phyloP scores from a whole-genome alignment of 495 filamentous ascomycete genomes.

The Lasiosphaeria miniovina region DNA sequence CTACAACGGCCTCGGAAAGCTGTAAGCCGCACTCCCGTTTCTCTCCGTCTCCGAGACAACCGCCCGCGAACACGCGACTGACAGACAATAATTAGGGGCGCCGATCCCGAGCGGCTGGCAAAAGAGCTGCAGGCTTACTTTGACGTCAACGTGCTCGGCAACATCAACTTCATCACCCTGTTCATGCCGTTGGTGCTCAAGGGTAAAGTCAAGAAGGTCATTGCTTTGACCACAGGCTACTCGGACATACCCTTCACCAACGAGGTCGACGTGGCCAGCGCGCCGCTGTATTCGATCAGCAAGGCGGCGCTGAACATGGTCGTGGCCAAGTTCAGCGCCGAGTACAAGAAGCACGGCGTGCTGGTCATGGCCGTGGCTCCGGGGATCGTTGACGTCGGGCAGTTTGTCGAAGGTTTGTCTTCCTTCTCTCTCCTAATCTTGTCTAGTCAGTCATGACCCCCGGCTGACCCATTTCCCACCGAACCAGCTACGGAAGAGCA shows the following conservation, averaged over 20 bases:
- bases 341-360: conserved; percentile 50
- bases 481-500: conserved; percentile 40
- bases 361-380: conserved; percentile 51
- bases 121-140: conserved; percentile 31
- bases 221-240: conserved; percentile 47
- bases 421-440: not conserved
- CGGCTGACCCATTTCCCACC: conserved; percentile 6
- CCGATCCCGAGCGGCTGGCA: conserved; percentile 29
- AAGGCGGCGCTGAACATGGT: conserved; percentile 47
- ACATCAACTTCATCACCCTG: conserved; percentile 51
- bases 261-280: conserved; percentile 24
- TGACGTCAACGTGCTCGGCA: conserved; percentile 46
- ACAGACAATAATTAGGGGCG: conserved; percentile 19
- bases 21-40: conserved; percentile 18
- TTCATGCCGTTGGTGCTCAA: conserved; percentile 52
- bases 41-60: not conserved
- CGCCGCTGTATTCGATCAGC: conserved; percentile 32
- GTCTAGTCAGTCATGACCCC: not conserved
- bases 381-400: conserved; percentile 44
- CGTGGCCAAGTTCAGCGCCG: conserved; percentile 46
- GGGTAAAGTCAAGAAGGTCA: conserved; percentile 52
- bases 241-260: conserved; percentile 37
- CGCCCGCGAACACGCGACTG: not conserved
- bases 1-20: conserved; percentile 18
- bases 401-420: conserved; percentile 25